Percentiles rank a stretch among this genome's conserved stretches.
These are phyloP conservation scores for Podila clonocystis DNA, from an alignment of 192 early-diverging fungal genomes.

Conservation along the genomic window DNA sequence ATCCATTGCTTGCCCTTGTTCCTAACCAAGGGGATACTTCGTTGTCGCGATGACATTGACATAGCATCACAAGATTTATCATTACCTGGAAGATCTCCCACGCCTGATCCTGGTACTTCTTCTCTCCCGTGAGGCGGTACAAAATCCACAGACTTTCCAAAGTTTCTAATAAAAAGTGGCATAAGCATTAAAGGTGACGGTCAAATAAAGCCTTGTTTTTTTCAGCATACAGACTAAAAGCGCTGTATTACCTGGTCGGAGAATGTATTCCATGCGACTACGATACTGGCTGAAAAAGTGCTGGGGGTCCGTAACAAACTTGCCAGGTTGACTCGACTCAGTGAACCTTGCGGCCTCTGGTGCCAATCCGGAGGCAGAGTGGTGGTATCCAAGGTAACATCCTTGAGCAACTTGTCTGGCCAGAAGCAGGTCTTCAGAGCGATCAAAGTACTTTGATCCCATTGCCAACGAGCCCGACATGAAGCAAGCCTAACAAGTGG, in stretches of 20 bases:
- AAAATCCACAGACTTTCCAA: constrained; percentile 78
- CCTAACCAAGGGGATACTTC: neutral
- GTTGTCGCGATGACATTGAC: neutral
- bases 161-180: constrained; percentile 58
- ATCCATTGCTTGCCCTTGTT: neutral
- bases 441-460: constrained; percentile 51
- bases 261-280: constrained; percentile 45
- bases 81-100: constrained; percentile 73
- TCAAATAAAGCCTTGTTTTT: neutral
- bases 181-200: neutral
- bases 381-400: constrained; percentile 61
- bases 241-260: constrained; percentile 60
- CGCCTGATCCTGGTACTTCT: constrained; percentile 69
- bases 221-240: neutral
- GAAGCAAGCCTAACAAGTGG: constrained; percentile 60
- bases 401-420: constrained; percentile 53
- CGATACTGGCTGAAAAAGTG: constrained; percentile 14
- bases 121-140: constrained; percentile 77
- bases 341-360: constrained; percentile 58
- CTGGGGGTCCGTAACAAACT: constrained; percentile 8
- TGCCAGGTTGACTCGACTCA: neutral
- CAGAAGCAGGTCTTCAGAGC: constrained; percentile 37
- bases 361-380: constrained; percentile 59
- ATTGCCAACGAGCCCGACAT: constrained; percentile 60
- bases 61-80: neutral